Percentiles rank a stretch among this genome's conserved stretches.
phyloP scores from a whole-genome alignment of 768 basidiomycete genomes.

The Favolaschia claudopus region DNA sequence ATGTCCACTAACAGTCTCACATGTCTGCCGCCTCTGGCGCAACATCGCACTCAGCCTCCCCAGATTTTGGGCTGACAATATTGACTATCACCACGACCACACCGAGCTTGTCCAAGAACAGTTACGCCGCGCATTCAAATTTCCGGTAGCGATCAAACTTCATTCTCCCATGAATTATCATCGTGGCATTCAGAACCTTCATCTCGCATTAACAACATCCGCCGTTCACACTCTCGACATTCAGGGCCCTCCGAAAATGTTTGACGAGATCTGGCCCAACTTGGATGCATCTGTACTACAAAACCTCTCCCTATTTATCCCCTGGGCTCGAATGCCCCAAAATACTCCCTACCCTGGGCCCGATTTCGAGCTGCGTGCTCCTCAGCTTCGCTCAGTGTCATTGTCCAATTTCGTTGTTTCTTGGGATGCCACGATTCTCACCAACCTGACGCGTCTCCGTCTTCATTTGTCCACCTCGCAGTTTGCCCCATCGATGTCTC shows the following conservation, averaged over 20 bases:
- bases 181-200: constrained; percentile 8
- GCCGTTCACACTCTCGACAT: constrained; percentile 9
- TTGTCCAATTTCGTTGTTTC: constrained; percentile 13
- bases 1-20: not conserved
- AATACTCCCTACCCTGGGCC: not conserved
- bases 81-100: constrained; percentile 5
- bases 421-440: constrained; percentile 2
- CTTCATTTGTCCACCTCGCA: not conserved
- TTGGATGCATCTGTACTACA: not conserved
- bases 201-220: not conserved
- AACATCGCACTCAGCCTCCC: not conserved
- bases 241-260: not conserved
- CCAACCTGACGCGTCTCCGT: constrained; percentile 11
- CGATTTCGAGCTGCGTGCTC: constrained; percentile 1
- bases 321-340: constrained; percentile 1
- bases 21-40: constrained; percentile 8
- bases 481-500: constrained; percentile 5
- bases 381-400: constrained; percentile 1
- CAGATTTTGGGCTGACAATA: not conserved
- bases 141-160: not conserved
- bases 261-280: not conserved
- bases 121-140: not conserved
- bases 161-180: constrained; percentile 2
- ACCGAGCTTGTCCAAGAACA: constrained; percentile 5
- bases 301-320: constrained; percentile 12